phyloP scores from a whole-genome alignment of 139 green algal genomes.

The Chlamydomonas schloesseri region DNA sequence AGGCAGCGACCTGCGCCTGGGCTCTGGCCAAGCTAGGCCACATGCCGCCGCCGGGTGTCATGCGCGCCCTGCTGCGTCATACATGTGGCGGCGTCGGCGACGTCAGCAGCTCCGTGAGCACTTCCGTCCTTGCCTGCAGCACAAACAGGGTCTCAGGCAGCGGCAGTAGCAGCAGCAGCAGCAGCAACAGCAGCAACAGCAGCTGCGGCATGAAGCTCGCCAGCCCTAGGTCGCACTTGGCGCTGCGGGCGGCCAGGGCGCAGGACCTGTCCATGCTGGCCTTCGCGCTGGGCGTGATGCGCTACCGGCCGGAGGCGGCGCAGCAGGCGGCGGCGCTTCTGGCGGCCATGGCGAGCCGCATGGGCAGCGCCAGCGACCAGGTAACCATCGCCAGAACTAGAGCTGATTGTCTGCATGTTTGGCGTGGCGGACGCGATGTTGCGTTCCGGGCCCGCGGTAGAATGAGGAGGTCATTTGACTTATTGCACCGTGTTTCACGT shows the following conservation, averaged over 20 bases:
- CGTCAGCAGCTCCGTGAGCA: too few species aligned
- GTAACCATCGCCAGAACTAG: too few species aligned
- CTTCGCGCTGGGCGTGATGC: not conserved
- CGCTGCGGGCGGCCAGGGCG: not conserved
- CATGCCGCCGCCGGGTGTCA: not conserved
- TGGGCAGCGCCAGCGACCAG: not conserved
- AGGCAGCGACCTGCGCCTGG: conserved; percentile 24
- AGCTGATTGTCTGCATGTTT: too few species aligned
- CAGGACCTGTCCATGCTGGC: conserved; percentile 36
- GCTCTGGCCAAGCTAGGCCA: conserved; percentile 14
- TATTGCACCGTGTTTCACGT: too few species aligned
- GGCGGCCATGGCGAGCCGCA: not conserved
- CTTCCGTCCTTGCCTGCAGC: too few species aligned
- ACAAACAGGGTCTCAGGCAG: too few species aligned
- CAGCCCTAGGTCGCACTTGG: not conserved
- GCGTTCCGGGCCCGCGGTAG: too few species aligned
- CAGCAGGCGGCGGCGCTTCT: not conserved
- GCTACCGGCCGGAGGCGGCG: not conserved
- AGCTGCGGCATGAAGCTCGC: not conserved
- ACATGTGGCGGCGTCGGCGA: not conserved
- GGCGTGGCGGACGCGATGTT: too few species aligned
- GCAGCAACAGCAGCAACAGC: too few species aligned
- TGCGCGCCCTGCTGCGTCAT: not conserved
- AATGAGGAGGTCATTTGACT: too few species aligned
- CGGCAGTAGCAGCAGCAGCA: too few species aligned